Conservation (phyloP, 345 rosid genomes). For the Lagerstroemia speciosa region DNA sequence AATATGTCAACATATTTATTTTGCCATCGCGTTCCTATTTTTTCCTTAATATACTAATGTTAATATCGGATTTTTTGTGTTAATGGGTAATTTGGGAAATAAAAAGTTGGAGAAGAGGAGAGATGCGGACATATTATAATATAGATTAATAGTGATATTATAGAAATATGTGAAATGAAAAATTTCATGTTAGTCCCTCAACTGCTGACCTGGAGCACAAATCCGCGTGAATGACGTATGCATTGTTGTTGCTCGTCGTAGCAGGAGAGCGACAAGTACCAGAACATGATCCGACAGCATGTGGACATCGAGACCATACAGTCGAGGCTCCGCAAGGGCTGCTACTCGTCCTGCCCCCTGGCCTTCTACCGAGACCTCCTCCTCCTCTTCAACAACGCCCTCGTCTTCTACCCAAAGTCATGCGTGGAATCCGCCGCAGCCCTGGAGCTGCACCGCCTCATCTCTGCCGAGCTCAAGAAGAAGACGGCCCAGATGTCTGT, state of each 20-base stretch:
- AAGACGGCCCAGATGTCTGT: slow-evolving; percentile 3
- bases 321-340: slow-evolving; percentile 36
- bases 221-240: too few species aligned
- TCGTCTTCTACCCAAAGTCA: slow-evolving; percentile 43
- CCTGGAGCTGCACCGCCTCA: slow-evolving; percentile 34
- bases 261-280: slow-evolving; percentile 45
- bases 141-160: too few species aligned
- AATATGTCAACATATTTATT: too few species aligned
- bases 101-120: too few species aligned
- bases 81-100: too few species aligned
- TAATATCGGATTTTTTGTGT: too few species aligned
- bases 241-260: not conserved
- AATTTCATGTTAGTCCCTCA: too few species aligned
- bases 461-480: slow-evolving; percentile 30
- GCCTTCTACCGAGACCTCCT: slow-evolving; percentile 51
- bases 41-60: too few species aligned
- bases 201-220: too few species aligned
- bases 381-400: slow-evolving; percentile 58
- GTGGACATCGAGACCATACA: slow-evolving; percentile 53
- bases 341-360: slow-evolving; percentile 30
- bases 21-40: too few species aligned
- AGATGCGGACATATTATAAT: too few species aligned
- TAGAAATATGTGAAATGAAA: too few species aligned
- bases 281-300: slow-evolving; percentile 41
- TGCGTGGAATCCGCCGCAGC: slow-evolving; percentile 46